Base-by-base conservation (phyloP, 139 green algal species). In the Ettlia oleoabundans region DNA sequence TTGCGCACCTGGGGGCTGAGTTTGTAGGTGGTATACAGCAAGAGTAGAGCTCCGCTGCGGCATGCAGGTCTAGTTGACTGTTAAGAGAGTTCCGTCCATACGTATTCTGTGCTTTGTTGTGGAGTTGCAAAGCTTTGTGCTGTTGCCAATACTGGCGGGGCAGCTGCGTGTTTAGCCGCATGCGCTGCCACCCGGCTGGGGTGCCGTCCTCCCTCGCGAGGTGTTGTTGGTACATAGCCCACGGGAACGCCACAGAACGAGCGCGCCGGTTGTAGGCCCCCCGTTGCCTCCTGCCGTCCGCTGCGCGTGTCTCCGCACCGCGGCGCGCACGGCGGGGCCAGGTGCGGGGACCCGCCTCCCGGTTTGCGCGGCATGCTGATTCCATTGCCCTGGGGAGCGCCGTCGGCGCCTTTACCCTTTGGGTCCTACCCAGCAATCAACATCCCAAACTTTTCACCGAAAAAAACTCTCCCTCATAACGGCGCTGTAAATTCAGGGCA, bases 371-470 rank as follows among this genome's bases (percentile, higher is more conserved):
- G 82, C 65, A 72, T 85, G 85, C 85, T 89, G 85, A 89, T 89
- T 89, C 85, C 85, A 89, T 89, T 80, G 43, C 82, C 82, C 35
- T 89, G 55, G 76, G 85, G 82, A 89, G 85, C 84, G 53, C 75
- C 85, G 82, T 88, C 82, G 85, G 66, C 41, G 84, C 82, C 15
- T 22, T 88, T 88, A 89, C 85, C 85, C 76, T 73, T 84, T 89
- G 41, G 82, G 82, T 70, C 58, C 32, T 89, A 89, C 85, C 85
- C 85, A 89, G 85, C 85, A 85, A 58, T 40, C 43, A 53, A 86
- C 83, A 89, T 42, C 21, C 42, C 32, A 8, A 26, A 19, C 10
- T 19, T n/a, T 32, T 41, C 65, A 42, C n/a, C n/a, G n/a, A n/a
- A n/a, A n/a, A n/a, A n/a, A n/a, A n/a, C n/a, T n/a, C n/a, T n/a